These are phyloP conservation scores for Didymella exigua DNA, from an alignment of 2,329 filamentous ascomycete species.

Conservation along the genomic window DNA sequence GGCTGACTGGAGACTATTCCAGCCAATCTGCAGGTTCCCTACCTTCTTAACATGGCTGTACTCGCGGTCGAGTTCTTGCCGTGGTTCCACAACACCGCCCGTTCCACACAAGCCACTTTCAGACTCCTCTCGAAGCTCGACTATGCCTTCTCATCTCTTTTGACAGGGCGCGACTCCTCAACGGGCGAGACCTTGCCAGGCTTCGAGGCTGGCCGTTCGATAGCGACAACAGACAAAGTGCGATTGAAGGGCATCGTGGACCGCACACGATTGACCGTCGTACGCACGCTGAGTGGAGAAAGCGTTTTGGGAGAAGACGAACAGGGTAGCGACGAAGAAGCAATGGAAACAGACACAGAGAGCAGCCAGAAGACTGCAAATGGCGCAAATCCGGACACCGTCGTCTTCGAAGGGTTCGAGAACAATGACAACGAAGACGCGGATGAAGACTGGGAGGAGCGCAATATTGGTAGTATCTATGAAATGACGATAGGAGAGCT, in stretches of 20 bases:
- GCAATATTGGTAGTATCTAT: conserved; percentile 68
- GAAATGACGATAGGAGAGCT: conserved; percentile 78
- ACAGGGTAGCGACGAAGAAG: conserved; percentile 19
- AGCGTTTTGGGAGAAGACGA: conserved; percentile 49
- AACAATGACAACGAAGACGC: conserved; percentile 54
- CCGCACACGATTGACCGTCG: conserved; percentile 71
- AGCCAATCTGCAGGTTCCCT: conserved; percentile 83
- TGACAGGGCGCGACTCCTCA: conserved; percentile 70
- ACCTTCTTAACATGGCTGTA: conserved; percentile 77
- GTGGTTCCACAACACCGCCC: conserved; percentile 71
- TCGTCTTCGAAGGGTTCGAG: conserved; percentile 45
- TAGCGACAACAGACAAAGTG: conserved; percentile 87
- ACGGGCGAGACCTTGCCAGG: conserved; percentile 71
- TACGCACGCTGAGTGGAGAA: conserved; percentile 68
- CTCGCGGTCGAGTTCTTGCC: conserved; percentile 74
- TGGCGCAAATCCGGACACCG: conserved; percentile 30
- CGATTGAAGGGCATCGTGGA: conserved; percentile 82
- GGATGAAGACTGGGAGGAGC: conserved; percentile 39
- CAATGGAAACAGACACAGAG: conserved; percentile 43
- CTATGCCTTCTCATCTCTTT: conserved; percentile 77
- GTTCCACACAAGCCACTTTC: conserved; percentile 70
- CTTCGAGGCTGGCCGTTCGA: conserved; percentile 65
- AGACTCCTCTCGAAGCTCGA: conserved; percentile 77
- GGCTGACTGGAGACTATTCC: conserved; percentile 3
- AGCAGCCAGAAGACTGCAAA: conserved; percentile 15